Conservation (phyloP, 495 filamentous ascomycete genomes). For the Filosporella fistucella region DNA sequence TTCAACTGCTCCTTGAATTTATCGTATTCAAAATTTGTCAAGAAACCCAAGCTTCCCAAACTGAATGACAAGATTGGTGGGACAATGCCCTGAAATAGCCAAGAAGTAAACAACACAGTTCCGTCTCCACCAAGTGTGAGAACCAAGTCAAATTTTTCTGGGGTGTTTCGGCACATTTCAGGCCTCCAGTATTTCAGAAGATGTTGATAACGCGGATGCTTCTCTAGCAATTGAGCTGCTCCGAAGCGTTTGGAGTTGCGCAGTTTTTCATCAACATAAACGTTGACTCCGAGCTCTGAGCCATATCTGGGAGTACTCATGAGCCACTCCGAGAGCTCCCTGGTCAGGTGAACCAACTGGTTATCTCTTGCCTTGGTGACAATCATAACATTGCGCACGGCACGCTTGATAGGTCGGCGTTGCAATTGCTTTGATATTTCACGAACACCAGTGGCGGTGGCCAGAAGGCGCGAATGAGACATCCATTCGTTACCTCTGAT, state of each 20-base stretch:
- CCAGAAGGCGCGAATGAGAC: slow-evolving; percentile 86
- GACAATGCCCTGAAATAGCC: slow-evolving; percentile 94
- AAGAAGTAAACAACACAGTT: slow-evolving; percentile 91
- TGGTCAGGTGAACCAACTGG: slow-evolving; percentile 76
- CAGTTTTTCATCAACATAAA: slow-evolving; percentile 92
- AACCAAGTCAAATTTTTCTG: slow-evolving; percentile 89
- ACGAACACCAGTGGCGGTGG: slow-evolving; percentile 77
- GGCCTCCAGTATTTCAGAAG: slow-evolving; percentile 94
- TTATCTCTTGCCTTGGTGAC: slow-evolving; percentile 96
- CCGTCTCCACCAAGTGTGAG: slow-evolving; percentile 93
- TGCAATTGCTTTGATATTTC: slow-evolving; percentile 8
- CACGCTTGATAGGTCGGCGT: slow-evolving; percentile 54
- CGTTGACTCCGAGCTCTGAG: slow-evolving; percentile 74
- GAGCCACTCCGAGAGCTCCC: slow-evolving; percentile 81
- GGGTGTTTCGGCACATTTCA: slow-evolving; percentile 84
- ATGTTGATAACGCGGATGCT: slow-evolving; percentile 63
- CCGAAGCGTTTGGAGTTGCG: slow-evolving; percentile 83
- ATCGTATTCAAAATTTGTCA: slow-evolving; percentile 90
- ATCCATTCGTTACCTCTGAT: slow-evolving; percentile 85
- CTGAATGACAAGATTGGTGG: slow-evolving; percentile 90
- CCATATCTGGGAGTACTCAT: slow-evolving; percentile 79
- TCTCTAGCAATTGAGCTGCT: slow-evolving; percentile 62
- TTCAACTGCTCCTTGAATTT: slow-evolving; percentile 77
- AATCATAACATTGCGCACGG: slow-evolving; percentile 89
- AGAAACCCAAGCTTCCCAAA: slow-evolving; percentile 85